A percentile compares a stretch with the other conserved stretches of the same genome.
Conservation (phyloP, 768 basidiomycete species). For the Mycena leptocephala region DNA sequence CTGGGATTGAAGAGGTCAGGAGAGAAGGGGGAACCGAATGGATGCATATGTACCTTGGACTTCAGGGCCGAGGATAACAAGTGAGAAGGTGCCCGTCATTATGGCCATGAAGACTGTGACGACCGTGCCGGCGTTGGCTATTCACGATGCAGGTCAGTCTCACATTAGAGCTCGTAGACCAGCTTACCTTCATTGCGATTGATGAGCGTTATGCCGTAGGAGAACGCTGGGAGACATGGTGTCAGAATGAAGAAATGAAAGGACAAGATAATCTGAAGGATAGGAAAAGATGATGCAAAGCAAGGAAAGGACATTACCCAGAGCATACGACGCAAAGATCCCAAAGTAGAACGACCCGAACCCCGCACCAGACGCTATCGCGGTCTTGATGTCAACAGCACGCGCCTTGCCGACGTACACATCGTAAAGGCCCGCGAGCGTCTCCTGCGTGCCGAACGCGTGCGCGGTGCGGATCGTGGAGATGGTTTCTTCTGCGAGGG, state of each 20-base stretch:
- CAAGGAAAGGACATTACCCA: constrained; percentile 58
- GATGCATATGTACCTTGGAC: constrained; percentile 70
- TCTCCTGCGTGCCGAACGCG: constrained; percentile 88
- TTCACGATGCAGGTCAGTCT: not conserved
- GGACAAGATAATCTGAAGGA: no score
- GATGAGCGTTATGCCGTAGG: constrained; percentile 91
- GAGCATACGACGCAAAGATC: constrained; percentile 82
- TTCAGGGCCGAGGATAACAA: constrained; percentile 89
- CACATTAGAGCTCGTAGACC: no score
- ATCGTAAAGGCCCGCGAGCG: constrained; percentile 80
- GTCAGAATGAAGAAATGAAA: no score
- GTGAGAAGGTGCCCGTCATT: constrained; percentile 92
- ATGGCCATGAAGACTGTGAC: constrained; percentile 90
- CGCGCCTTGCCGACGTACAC: constrained; percentile 68
- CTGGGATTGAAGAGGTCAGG: constrained; percentile 50
- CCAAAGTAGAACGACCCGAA: constrained; percentile 86
- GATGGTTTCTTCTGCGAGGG: constrained; percentile 93
- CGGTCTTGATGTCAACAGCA: constrained; percentile 68
- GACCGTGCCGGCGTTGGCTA: constrained; percentile 53
- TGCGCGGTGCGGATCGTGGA: constrained; percentile 91
- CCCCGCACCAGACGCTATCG: constrained; percentile 71
- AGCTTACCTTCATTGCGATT: constrained; percentile 57
- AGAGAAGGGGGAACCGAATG: not conserved
- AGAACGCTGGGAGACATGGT: constrained; percentile 80
- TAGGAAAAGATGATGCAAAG: not conserved